A percentile compares a stretch with the other conserved stretches of the same genome.
phyloP scores from a whole-genome alignment of 768 basidiomycete species.

The Thelephora aurantiotincta region DNA sequence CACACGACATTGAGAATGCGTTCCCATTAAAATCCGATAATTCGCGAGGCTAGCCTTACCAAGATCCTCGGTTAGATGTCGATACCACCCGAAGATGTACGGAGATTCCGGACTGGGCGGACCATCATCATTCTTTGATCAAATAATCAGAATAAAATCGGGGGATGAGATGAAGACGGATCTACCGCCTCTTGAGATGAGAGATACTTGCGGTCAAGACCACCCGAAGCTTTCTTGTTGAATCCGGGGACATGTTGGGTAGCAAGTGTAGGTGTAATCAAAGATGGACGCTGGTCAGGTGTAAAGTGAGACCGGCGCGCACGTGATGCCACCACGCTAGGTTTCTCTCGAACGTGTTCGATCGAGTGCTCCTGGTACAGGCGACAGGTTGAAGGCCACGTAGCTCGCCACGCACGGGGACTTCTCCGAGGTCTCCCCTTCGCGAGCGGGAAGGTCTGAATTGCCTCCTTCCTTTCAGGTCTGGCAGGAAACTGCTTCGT shows the following conservation, averaged over 20 bases:
- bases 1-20: slow-evolving; percentile 2
- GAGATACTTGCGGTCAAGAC: slow-evolving; percentile 28
- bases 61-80: slow-evolving; percentile 39
- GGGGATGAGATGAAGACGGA: slow-evolving; percentile 1
- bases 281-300: background rate
- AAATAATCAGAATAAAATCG: background rate
- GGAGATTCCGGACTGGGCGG: slow-evolving; percentile 65
- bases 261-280: background rate
- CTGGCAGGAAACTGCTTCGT: too few species aligned
- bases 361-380: too few species aligned
- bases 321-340: too few species aligned
- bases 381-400: too few species aligned
- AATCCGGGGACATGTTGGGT: slow-evolving; percentile 8
- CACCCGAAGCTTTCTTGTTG: slow-evolving; percentile 17
- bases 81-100: slow-evolving; percentile 60
- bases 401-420: too few species aligned
- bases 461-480: too few species aligned
- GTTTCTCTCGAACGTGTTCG: too few species aligned
- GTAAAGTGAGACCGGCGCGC: too few species aligned
- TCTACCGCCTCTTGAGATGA: background rate
- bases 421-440: too few species aligned
- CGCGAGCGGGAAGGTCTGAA: too few species aligned
- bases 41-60: too few species aligned
- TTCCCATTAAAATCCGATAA: background rate
- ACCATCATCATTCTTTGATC: slow-evolving; percentile 66